phyloP scores from a whole-genome alignment of 257 asterid species.

The Haberlea rhodopensis region DNA sequence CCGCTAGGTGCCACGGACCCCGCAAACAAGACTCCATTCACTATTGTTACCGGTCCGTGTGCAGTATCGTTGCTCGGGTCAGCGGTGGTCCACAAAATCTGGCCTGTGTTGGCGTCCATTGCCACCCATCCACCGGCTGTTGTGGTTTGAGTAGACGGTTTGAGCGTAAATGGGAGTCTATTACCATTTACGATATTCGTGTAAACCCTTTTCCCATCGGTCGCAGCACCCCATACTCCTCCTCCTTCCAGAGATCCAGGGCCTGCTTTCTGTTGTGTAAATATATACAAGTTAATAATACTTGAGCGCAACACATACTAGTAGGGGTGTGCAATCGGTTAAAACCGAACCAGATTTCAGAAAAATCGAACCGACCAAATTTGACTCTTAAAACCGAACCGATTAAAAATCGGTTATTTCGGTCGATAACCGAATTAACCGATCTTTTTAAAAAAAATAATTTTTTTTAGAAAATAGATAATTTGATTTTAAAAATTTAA shows the following conservation, averaged over 20 bases:
- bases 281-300: neutral
- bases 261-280: conserved; percentile 55
- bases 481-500: too few relatives aligned
- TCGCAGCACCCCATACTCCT: conserved; percentile 80
- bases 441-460: too few relatives aligned
- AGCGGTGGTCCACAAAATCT: conserved; percentile 70
- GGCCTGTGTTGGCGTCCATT: conserved; percentile 59
- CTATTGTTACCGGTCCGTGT: conserved; percentile 63
- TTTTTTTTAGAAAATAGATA: too few relatives aligned
- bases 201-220: conserved; percentile 54
- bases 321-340: too few relatives aligned
- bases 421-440: too few relatives aligned
- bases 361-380: too few relatives aligned
- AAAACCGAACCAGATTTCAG: too few relatives aligned
- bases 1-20: conserved; percentile 68
- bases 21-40: conserved; percentile 61
- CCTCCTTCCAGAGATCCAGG: conserved; percentile 74
- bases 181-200: conserved; percentile 59
- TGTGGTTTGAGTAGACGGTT: conserved; percentile 52
- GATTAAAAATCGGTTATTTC: too few relatives aligned
- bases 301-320: too few relatives aligned
- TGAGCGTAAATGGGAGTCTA: conserved; percentile 43
- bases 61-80: conserved; percentile 68
- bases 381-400: too few relatives aligned
- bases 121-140: conserved; percentile 84